Conservation (phyloP, 2,329 filamentous ascomycete species). For the Plectosphaerella plurivora region DNA sequence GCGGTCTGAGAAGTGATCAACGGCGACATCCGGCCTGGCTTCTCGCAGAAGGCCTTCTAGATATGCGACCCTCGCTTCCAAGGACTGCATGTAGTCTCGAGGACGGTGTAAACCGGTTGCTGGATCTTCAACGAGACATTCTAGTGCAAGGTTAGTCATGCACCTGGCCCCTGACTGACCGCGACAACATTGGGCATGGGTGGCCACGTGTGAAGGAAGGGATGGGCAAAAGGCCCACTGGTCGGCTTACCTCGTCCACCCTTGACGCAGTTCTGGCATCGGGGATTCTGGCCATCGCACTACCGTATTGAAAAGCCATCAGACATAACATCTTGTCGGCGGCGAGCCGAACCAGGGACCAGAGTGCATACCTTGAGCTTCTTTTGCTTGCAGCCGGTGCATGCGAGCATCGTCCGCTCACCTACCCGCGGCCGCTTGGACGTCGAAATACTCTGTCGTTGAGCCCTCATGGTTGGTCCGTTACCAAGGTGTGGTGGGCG, state of each 20-base stretch:
- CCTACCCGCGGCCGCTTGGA: constrained; percentile 15
- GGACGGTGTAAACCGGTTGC: constrained; percentile 25
- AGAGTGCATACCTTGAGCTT: constrained; percentile 16
- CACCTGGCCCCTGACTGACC: too few relatives aligned
- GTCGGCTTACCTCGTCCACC: constrained; percentile 8
- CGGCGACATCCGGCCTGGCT: constrained; percentile 17
- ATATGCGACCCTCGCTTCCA: constrained; percentile 20
- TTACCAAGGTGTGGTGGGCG: neutral
- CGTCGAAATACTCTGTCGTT: neutral
- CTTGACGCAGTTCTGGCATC: constrained; percentile 20
- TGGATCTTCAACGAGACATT: constrained; percentile 29
- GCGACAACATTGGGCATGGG: too few relatives aligned
- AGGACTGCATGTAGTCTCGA: constrained; percentile 24
- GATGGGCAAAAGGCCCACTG: too few relatives aligned
- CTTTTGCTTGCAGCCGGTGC: constrained; percentile 18
- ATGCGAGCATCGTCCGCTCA: constrained; percentile 19
- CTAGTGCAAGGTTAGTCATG: constrained; percentile 9
- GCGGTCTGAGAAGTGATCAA: constrained; percentile 10
- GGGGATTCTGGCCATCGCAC: constrained; percentile 17
- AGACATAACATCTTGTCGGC: constrained; percentile 34
- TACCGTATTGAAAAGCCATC: neutral
- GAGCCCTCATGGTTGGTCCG: neutral
- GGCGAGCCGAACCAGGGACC: constrained; percentile 87
- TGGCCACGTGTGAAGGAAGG: too few relatives aligned
- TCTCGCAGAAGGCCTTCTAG: constrained; percentile 23